Conservation (phyloP, 2,329 filamentous ascomycete species). For the Aspergillus viridinutans region DNA sequence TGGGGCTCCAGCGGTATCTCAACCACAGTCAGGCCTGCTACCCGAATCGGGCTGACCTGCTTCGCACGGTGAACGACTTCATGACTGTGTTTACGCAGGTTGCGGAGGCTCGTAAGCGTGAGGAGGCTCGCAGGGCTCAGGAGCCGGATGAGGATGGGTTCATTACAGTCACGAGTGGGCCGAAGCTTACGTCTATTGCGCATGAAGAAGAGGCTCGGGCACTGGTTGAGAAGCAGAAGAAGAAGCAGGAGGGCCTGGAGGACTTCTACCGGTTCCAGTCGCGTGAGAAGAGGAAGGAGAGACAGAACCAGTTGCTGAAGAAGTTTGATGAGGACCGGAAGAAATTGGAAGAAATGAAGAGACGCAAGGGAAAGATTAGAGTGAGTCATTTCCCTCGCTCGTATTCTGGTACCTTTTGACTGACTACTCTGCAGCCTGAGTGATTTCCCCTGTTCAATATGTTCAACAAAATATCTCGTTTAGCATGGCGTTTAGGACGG, state of each 20-base stretch:
- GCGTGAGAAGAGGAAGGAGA: slow-evolving; percentile 72
- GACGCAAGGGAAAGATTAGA: slow-evolving; percentile 60
- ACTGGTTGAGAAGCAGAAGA: slow-evolving; percentile 55
- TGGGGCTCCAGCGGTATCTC: slow-evolving; percentile 53
- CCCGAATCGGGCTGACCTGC: slow-evolving; percentile 63
- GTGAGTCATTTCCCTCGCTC: slow-evolving; percentile 23
- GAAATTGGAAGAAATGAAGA: slow-evolving; percentile 67
- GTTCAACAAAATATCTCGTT: slow-evolving; percentile 12
- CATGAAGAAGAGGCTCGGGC: slow-evolving; percentile 65
- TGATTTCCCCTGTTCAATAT: slow-evolving; percentile 17
- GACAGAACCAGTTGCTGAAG: slow-evolving; percentile 64
- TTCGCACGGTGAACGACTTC: slow-evolving; percentile 74
- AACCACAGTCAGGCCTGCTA: slow-evolving; percentile 69
- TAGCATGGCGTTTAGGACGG: slow-evolving; percentile 31
- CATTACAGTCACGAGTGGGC: slow-evolving; percentile 80
- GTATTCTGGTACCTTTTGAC: slow-evolving; percentile 8
- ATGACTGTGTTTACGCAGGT: slow-evolving; percentile 71
- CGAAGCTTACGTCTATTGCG: slow-evolving; percentile 66
- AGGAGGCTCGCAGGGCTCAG: slow-evolving; percentile 62
- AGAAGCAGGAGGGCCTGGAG: slow-evolving; percentile 60
- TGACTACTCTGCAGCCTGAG: slow-evolving; percentile 28
- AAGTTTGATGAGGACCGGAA: slow-evolving; percentile 72
- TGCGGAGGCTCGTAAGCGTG: slow-evolving; percentile 61
- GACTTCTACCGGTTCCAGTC: slow-evolving; percentile 84
- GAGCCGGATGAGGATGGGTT: slow-evolving; percentile 95